Conservation (phyloP, 129 eudicot genomes). For the Artemisia tridentata region DNA sequence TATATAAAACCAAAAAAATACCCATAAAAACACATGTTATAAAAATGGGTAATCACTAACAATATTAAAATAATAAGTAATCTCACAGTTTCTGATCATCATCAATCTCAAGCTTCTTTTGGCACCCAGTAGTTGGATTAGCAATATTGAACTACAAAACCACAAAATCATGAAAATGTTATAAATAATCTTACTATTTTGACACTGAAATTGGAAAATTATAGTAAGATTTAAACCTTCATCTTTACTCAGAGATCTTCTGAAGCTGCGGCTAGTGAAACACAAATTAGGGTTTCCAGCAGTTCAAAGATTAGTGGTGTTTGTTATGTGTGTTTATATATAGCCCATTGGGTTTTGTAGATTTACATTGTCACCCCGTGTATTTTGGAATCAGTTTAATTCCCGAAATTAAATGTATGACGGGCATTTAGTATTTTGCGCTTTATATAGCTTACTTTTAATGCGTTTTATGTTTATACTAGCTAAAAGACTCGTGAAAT, state of each 20-base stretch:
- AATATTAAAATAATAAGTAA: not conserved
- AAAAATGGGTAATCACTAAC: no score
- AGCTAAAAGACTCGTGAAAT: no score
- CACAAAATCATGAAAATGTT: not conserved
- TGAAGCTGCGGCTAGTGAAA: not conserved
- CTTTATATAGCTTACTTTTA: no score
- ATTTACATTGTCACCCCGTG: not conserved
- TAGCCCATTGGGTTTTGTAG: not conserved
- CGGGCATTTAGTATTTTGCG: accelerated
- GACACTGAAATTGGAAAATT: no score
- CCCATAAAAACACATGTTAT: not conserved
- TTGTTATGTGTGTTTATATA: not conserved
- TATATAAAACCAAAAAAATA: not conserved
- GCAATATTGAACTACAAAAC: constrained; percentile 33
- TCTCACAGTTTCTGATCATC: constrained; percentile 81
- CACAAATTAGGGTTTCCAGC: constrained; percentile 1
- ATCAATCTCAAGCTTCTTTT: constrained; percentile 83
- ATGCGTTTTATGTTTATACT: no score
- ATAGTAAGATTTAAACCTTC: not conserved
- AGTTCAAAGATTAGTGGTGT: not conserved
- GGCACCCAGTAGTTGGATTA: constrained; percentile 82
- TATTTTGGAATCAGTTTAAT: not conserved
- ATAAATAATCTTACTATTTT: not conserved
- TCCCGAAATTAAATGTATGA: no score
- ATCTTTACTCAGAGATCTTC: not conserved